Evolutionary conservation across 768 basidiomycete species (phyloP).

Genomic region (Tulasnella sp.): DNA sequence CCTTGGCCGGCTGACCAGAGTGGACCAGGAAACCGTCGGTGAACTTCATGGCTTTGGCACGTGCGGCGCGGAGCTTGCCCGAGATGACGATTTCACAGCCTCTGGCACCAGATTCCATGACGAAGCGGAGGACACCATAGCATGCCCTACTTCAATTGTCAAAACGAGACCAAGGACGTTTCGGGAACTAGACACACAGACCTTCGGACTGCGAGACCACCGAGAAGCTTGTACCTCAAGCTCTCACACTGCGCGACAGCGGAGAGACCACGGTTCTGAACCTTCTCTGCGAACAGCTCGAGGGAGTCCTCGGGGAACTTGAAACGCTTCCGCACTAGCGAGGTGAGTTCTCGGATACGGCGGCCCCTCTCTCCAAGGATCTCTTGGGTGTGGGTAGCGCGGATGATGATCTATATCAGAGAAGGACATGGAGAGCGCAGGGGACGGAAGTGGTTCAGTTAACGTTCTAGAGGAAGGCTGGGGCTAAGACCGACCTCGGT

Average conservation of each 20-base stretch:
- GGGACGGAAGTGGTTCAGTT: too few relatives aligned
- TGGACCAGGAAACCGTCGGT: constrained; percentile 99
- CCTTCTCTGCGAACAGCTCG: constrained; percentile 99
- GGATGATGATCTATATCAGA: constrained; percentile 79
- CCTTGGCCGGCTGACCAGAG: constrained; percentile 93
- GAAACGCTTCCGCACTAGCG: constrained; percentile 98
- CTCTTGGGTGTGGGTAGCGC: constrained; percentile 98
- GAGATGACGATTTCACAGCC: constrained; percentile 99
- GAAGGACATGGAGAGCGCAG: neutral
- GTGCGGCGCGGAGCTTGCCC: constrained; percentile 97
- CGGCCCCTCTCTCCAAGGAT: constrained; percentile 99
- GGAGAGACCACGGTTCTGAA: constrained; percentile 93
- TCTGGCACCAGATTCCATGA: constrained; percentile 99
- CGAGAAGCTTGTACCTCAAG: constrained; percentile 96
- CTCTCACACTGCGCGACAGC: constrained; percentile 98
- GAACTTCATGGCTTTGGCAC: constrained; percentile 99
- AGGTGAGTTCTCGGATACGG: constrained; percentile 95
- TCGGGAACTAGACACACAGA: constrained; percentile 41
- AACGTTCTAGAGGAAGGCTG: neutral
- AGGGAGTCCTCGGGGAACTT: constrained; percentile 98
- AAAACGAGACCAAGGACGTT: neutral
- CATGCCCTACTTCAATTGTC: constrained; percentile 51
- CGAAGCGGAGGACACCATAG: constrained; percentile 99
- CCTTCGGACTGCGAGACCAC: constrained; percentile 98
- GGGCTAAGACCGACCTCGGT: constrained; percentile 64